Percentiles rank a stretch among this genome's conserved stretches.
These are phyloP conservation scores for Globisporangium cystogenes DNA, from an alignment of 352 stramenopile genomes.

Conservation along the genomic window DNA sequence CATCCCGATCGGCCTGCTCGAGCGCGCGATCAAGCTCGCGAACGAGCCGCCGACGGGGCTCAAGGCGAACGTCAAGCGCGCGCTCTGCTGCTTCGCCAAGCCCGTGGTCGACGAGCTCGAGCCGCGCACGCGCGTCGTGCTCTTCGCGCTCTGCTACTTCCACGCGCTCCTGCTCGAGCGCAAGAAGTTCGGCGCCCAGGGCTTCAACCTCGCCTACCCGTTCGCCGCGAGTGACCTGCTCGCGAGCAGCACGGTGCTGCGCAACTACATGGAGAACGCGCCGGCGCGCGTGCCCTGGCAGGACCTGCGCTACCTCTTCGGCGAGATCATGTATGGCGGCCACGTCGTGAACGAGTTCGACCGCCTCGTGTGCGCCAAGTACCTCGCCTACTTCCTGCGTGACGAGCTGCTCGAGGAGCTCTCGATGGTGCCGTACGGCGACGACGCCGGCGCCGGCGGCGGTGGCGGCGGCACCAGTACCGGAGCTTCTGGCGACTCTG, in stretches of 20 bases:
- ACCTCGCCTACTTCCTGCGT: constrained; percentile 84
- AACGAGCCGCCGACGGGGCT: constrained; percentile 84
- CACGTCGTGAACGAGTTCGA: constrained; percentile 86
- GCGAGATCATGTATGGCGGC: constrained; percentile 88
- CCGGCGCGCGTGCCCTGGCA: constrained; percentile 85
- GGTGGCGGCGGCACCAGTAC: constrained; percentile 15
- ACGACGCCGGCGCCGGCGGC: constrained; percentile 32
- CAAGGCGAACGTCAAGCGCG: constrained; percentile 87
- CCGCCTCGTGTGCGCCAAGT: constrained; percentile 73
- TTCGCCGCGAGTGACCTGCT: constrained; percentile 86
- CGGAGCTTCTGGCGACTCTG: constrained; percentile 1
- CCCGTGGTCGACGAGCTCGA: constrained; percentile 80
- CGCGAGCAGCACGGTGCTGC: constrained; percentile 74
- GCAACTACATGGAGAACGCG: constrained; percentile 92
- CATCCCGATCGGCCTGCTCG: constrained; percentile 87
- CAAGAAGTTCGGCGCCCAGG: constrained; percentile 88
- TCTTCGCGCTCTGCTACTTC: constrained; percentile 92
- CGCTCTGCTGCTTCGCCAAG: constrained; percentile 74
- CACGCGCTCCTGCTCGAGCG: constrained; percentile 90
- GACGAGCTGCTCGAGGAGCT: constrained; percentile 90
- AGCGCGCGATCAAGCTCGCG: constrained; percentile 88
- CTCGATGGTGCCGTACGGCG: constrained; percentile 82
- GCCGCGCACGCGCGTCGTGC: constrained; percentile 76
- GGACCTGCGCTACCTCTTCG: constrained; percentile 86
- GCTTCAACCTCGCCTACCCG: constrained; percentile 90